Evolutionary conservation across 2,329 filamentous ascomycete species (phyloP).

Genomic region (Colletotrichum coccodes): DNA sequence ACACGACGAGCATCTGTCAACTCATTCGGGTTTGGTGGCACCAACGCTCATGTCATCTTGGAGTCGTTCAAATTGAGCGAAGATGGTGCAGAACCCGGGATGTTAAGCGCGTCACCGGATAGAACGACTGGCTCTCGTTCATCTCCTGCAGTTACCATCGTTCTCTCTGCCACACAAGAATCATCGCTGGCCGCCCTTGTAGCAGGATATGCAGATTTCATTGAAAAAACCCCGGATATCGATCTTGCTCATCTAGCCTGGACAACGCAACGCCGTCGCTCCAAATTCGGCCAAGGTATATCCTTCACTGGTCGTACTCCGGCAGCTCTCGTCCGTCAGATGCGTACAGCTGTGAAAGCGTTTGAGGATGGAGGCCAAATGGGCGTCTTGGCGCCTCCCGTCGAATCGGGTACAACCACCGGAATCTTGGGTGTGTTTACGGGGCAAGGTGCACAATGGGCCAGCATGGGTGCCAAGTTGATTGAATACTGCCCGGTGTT

Average conservation of each 20-base stretch:
- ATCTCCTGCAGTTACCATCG: neutral
- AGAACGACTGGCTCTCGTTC: too few species aligned
- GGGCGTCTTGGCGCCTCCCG: conserved; percentile 34
- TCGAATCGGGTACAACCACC: neutral
- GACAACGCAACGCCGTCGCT: conserved; percentile 33
- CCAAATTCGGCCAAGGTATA: conserved; percentile 2
- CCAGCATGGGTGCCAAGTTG: conserved; percentile 34
- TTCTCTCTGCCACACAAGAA: neutral
- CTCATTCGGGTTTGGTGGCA: conserved; percentile 57
- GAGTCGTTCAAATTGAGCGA: neutral
- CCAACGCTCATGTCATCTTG: conserved; percentile 55
- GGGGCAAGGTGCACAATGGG: conserved; percentile 40
- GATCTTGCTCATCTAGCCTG: conserved; percentile 28
- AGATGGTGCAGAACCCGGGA: too few species aligned
- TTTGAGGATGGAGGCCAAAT: conserved; percentile 23
- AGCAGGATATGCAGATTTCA: neutral
- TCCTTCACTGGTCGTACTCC: conserved; percentile 34
- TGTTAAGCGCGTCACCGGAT: too few species aligned
- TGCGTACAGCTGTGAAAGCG: conserved; percentile 20
- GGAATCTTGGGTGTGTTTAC: conserved; percentile 35
- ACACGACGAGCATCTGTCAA: conserved; percentile 33
- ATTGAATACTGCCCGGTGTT: conserved; percentile 16
- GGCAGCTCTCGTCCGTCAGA: neutral
- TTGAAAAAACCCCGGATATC: neutral
- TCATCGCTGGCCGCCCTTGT: neutral